These are phyloP conservation scores for Neonectria neomacrospora DNA, from an alignment of 2,329 filamentous ascomycete genomes.

Conservation along the genomic window DNA sequence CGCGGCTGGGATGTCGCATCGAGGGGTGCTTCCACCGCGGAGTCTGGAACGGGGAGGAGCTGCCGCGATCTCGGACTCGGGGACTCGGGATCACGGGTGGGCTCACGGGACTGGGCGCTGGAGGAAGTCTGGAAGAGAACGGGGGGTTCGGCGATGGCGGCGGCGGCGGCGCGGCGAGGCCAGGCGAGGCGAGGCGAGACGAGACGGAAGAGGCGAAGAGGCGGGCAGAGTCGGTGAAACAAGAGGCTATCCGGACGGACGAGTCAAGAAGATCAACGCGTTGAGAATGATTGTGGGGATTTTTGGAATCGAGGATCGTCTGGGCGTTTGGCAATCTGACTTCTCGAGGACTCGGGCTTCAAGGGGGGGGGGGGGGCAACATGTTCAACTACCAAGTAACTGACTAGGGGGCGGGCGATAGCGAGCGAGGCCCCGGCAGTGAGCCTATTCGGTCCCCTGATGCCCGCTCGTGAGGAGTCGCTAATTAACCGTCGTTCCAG, in stretches of 20 bases:
- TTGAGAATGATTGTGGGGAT: conserved; percentile 39
- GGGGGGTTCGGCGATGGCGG: not conserved
- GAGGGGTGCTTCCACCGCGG: conserved; percentile 38
- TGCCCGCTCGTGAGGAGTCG: conserved; percentile 22
- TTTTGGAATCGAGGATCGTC: conserved; percentile 23
- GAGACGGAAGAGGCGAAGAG: conserved; percentile 17
- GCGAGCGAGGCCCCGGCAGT: conserved; percentile 14
- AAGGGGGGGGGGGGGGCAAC: conserved; percentile 36
- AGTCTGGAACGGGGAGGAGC: conserved; percentile 26
- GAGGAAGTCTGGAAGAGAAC: not conserved
- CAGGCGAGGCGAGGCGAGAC: not conserved
- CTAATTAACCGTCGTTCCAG: conserved; percentile 34
- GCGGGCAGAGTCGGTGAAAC: conserved; percentile 21
- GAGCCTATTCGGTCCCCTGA: conserved; percentile 30
- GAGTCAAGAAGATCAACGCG: conserved; percentile 25
- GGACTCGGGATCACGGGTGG: conserved; percentile 20
- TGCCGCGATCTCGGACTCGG: conserved; percentile 18
- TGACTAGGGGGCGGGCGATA: conserved; percentile 21
- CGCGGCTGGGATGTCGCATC: conserved; percentile 41
- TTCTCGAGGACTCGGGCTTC: conserved; percentile 34
- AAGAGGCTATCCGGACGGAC: conserved; percentile 28
- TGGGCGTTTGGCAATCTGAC: conserved; percentile 33
- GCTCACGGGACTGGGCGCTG: conserved; percentile 3
- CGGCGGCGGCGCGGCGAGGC: not conserved
- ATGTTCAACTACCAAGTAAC: conserved; percentile 5